phyloP scores from a whole-genome alignment of 1,139 yeast genomes.

The Kodamaea arcana region DNA sequence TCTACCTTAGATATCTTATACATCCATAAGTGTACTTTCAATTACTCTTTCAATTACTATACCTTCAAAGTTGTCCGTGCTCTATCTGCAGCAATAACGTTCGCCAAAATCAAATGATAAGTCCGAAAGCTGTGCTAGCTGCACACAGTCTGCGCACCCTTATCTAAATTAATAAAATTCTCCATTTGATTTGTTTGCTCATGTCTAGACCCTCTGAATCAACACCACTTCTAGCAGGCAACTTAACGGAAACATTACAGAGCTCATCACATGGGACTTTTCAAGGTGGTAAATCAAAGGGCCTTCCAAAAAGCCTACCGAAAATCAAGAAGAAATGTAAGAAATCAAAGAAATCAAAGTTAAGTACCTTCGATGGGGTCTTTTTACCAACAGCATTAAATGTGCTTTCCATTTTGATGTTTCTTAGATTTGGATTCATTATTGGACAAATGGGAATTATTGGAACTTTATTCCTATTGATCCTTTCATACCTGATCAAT shows the following conservation, averaged over 20 bases:
- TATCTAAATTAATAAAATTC: too few species aligned
- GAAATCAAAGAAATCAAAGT: conserved; percentile 28
- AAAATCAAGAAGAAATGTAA: conserved; percentile 3
- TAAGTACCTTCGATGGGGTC: conserved; percentile 75
- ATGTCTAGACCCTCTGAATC: conserved; percentile 12
- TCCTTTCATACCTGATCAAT: conserved; percentile 63
- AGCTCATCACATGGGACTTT: too few species aligned
- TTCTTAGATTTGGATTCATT: conserved; percentile 73
- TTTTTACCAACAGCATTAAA: conserved; percentile 73
- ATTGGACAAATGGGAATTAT: conserved; percentile 73
- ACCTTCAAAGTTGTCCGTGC: too few species aligned
- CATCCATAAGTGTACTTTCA: too few species aligned
- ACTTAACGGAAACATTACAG: too few species aligned
- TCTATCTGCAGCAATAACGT: too few species aligned
- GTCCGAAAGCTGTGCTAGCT: too few species aligned
- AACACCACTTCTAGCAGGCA: conserved; percentile 8
- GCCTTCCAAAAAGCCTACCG: conserved; percentile 1
- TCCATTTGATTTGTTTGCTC: too few species aligned
- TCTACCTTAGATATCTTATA: too few species aligned
- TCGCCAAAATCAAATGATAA: too few species aligned
- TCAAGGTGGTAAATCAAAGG: not conserved
- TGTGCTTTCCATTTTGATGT: conserved; percentile 77
- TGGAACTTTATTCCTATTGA: conserved; percentile 55
- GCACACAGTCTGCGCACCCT: too few species aligned
- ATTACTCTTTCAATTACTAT: too few species aligned